Evolutionary conservation across 306 rosid species (phyloP).

Genomic region (Prunus salicina): DNA sequence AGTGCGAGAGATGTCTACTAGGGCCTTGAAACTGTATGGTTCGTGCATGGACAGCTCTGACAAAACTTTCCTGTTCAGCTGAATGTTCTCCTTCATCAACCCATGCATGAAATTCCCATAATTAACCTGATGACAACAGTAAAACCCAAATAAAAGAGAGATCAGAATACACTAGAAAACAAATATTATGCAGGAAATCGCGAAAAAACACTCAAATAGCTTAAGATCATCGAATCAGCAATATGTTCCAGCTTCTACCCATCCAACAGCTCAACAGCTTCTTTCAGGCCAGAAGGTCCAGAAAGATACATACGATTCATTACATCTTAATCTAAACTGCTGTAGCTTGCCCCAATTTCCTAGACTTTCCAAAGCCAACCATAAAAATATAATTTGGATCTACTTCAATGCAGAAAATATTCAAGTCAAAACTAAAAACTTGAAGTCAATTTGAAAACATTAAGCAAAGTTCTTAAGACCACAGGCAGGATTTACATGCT

Average conservation of each 20-base stretch:
- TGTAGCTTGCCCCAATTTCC: not conserved
- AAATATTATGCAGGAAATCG: not conserved
- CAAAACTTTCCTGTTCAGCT: slow-evolving; percentile 84
- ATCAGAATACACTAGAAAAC: not conserved
- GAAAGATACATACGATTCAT: not conserved
- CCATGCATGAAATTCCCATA: slow-evolving; percentile 96
- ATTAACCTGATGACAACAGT: slow-evolving; percentile 49
- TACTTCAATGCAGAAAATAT: not conserved
- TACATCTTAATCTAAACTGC: not conserved
- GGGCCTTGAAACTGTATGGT: slow-evolving; percentile 71
- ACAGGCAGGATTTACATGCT: not conserved
- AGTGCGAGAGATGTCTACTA: slow-evolving; percentile 65
- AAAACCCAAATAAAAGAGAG: not conserved
- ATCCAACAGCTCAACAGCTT: not conserved
- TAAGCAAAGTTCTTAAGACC: not conserved
- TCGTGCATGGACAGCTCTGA: slow-evolving; percentile 93
- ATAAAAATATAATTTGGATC: not conserved
- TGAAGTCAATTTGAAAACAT: not conserved
- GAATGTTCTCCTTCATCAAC: slow-evolving; percentile 83
- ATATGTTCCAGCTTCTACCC: not conserved
- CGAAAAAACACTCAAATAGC: not conserved
- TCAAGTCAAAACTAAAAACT: not conserved
- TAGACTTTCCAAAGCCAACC: not conserved
- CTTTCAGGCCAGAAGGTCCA: not conserved
- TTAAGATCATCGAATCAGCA: not conserved